A percentile compares a stretch with the other conserved stretches of the same genome.
Conservation (phyloP, 345 rosid genomes). For the Tarenaya hassleriana region DNA sequence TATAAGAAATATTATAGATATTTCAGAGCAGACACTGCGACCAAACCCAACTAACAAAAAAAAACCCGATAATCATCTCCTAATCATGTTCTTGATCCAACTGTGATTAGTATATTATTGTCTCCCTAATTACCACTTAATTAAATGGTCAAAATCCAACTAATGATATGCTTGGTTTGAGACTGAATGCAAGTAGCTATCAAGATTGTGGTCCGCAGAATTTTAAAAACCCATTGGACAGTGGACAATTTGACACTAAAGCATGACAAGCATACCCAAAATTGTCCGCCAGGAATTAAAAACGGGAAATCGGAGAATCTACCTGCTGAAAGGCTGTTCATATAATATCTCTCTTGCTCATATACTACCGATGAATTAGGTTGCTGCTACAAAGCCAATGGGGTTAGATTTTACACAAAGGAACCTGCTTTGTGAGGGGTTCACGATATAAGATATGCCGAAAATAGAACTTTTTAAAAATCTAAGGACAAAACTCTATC, state of each 20-base stretch:
- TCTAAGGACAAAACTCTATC: too few relatives aligned
- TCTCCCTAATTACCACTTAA: constrained; percentile 1
- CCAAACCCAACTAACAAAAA: constrained; percentile 15
- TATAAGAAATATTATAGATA: too few relatives aligned
- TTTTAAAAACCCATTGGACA: neutral
- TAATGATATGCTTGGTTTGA: constrained; percentile 13
- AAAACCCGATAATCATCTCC: constrained; percentile 16
- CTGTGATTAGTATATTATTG: constrained; percentile 18
- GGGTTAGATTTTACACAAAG: too few relatives aligned
- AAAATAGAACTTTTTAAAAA: too few relatives aligned
- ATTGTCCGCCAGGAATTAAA: too few relatives aligned
- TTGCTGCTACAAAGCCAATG: too few relatives aligned
- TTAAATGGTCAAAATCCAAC: constrained; percentile 24
- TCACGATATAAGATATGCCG: too few relatives aligned
- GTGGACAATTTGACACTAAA: neutral
- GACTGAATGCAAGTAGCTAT: constrained; percentile 18
- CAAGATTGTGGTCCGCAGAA: constrained; percentile 1
- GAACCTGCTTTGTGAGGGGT: too few relatives aligned
- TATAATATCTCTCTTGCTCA: too few relatives aligned
- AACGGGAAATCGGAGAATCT: too few relatives aligned
- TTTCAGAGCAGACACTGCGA: neutral
- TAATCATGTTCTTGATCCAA: constrained; percentile 22
- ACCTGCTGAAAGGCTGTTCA: too few relatives aligned
- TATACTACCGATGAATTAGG: too few relatives aligned
- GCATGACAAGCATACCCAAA: constrained; percentile 15